Conservation (phyloP, 345 rosid genomes). For the Acer negundo region DNA sequence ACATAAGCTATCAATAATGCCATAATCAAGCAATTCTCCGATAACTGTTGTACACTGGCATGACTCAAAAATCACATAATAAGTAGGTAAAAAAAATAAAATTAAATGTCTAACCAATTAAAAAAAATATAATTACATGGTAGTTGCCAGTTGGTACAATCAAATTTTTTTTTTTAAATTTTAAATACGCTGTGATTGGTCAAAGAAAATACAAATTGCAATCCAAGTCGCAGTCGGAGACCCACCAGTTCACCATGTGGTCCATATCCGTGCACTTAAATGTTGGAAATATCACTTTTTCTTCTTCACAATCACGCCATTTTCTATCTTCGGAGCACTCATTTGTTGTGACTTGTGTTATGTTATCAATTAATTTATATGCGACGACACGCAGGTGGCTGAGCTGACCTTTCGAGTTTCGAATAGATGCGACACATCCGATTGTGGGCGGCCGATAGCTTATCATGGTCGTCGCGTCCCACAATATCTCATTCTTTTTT, state of each 20-base stretch:
- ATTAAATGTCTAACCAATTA: no score
- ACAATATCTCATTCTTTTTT: no score
- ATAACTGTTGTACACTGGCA: no score
- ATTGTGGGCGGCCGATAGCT: slow-evolving; percentile 9
- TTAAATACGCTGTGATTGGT: not conserved
- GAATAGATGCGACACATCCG: not conserved
- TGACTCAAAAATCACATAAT: no score
- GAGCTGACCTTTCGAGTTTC: slow-evolving; percentile 9
- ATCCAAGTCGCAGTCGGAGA: not conserved
- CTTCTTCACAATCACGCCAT: not conserved
- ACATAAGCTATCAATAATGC: no score
- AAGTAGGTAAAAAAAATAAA: no score
- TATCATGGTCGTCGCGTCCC: not conserved
- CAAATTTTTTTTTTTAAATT: no score
- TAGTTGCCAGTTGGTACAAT: no score
- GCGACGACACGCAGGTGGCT: not conserved
- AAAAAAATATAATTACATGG: no score
- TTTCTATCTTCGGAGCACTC: not conserved
- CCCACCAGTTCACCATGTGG: not conserved
- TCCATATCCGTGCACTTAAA: not conserved
- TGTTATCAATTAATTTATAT: not conserved
- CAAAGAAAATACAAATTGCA: not conserved
- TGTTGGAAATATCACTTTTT: not conserved
- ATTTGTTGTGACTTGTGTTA: no score
- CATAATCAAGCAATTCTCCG: no score